These are phyloP conservation scores for Aspergillus versicolor DNA, from an alignment of 2,329 filamentous ascomycete species.

Conservation along the genomic window DNA sequence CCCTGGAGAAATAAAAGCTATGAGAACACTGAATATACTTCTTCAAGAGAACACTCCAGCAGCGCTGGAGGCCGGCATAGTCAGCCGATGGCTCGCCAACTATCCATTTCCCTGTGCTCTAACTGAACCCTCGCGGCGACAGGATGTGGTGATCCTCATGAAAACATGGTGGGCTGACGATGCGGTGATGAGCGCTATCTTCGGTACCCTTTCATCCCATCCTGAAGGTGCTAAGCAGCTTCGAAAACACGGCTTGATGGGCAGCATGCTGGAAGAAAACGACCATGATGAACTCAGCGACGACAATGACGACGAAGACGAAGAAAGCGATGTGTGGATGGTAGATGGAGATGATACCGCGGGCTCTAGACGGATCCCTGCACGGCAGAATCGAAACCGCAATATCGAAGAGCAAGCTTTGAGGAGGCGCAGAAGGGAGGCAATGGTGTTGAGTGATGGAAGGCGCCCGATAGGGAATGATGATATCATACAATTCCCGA, in stretches of 20 bases:
- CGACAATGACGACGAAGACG: constrained; percentile 56
- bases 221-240: constrained; percentile 42
- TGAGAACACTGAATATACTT: constrained; percentile 59
- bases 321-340: constrained; percentile 53
- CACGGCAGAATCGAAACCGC: constrained; percentile 32
- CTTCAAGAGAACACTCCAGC: constrained; percentile 59
- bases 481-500: constrained; percentile 72
- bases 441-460: constrained; percentile 89
- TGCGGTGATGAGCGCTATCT: constrained; percentile 44
- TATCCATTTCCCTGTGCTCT: constrained; percentile 66
- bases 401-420: constrained; percentile 63
- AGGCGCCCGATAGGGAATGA: constrained; percentile 68
- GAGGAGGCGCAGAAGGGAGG: constrained; percentile 75
- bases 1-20: constrained; percentile 42
- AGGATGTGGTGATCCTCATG: constrained; percentile 42
- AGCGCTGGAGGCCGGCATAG: constrained; percentile 62
- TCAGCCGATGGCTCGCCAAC: constrained; percentile 71
- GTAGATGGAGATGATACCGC: constrained; percentile 52
- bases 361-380: constrained; percentile 38
- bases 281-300: constrained; percentile 51
- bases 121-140: constrained; percentile 48
- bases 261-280: constrained; percentile 49
- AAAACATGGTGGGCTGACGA: constrained; percentile 45
- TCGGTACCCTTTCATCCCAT: constrained; percentile 38
- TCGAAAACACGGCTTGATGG: constrained; percentile 43